These are phyloP conservation scores for Nitzschia palea DNA, from an alignment of 108 stramenopile genomes.

Conservation along the genomic window DNA sequence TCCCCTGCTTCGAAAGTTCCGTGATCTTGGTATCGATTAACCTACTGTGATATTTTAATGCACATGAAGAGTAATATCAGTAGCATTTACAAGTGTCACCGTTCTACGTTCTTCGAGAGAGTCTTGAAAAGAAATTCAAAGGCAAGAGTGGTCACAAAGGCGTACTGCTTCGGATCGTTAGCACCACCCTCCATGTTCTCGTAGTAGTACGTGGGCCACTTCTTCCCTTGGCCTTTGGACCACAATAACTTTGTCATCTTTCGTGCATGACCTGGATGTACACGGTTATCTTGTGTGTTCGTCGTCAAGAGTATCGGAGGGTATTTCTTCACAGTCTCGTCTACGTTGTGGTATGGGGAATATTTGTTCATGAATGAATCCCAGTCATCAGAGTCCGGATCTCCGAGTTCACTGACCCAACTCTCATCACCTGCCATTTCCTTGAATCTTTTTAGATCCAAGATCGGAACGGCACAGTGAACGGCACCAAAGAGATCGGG, in stretches of 20 bases:
- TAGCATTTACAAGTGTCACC: neutral
- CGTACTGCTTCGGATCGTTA: conserved; percentile 70
- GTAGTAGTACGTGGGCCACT: conserved; percentile 79
- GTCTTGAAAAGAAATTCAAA: conserved; percentile 74
- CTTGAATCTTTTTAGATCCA: conserved; percentile 80
- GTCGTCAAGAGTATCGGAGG: conserved; percentile 75
- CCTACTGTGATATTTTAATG: no score
- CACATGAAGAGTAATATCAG: neutral
- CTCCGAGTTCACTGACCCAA: conserved; percentile 94
- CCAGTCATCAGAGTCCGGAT: conserved; percentile 89
- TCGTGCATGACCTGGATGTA: conserved; percentile 87
- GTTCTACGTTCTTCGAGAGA: conserved; percentile 26
- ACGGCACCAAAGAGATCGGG: conserved; percentile 93
- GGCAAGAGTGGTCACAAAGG: conserved; percentile 64
- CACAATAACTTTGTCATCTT: conserved; percentile 80
- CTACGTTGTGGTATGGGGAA: conserved; percentile 87
- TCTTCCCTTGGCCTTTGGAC: conserved; percentile 62
- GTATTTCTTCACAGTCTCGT: conserved; percentile 44
- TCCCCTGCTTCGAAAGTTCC: conserved; percentile 76
- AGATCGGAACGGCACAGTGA: conserved; percentile 86
- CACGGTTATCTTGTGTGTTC: conserved; percentile 79
- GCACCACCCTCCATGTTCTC: conserved; percentile 86
- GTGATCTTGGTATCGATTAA: conserved; percentile 73
- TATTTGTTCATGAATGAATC: conserved; percentile 67
- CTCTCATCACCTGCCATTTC: conserved; percentile 66